A percentile compares a stretch with the other conserved stretches of the same genome.
Conservation (phyloP, 371 early-diverging fungal genomes). For the Choanephora cucurbitarum region DNA sequence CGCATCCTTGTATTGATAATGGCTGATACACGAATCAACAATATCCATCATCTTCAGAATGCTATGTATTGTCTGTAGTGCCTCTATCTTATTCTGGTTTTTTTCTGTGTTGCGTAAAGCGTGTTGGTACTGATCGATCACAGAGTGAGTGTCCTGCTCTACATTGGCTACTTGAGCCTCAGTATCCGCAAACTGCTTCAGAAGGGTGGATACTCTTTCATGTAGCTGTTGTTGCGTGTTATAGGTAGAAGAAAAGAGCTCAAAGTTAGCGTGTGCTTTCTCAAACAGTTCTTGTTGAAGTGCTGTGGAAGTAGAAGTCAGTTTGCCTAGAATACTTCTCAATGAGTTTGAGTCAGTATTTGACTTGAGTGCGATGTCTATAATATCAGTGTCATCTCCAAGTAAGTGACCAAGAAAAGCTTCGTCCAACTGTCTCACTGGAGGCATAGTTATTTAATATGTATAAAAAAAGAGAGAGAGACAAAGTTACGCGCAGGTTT, state of each 20-base stretch:
- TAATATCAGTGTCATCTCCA: constrained; percentile 1
- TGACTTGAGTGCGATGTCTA: constrained; percentile 3
- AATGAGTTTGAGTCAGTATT: constrained; percentile 12
- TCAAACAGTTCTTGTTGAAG: constrained; percentile 21
- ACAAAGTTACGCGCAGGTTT: background rate
- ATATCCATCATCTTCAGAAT: constrained; percentile 6
- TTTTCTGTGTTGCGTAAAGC: constrained; percentile 10
- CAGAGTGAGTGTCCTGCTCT: background rate
- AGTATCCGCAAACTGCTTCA: constrained; percentile 3
- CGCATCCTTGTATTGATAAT: constrained; percentile 5
- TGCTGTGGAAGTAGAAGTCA: constrained; percentile 19
- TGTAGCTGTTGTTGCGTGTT: constrained; percentile 15
- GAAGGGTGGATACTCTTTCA: background rate
- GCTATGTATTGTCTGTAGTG: constrained; percentile 10
- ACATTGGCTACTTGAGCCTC: constrained; percentile 2
- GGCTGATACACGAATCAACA: constrained; percentile 3
- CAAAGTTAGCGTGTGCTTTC: constrained; percentile 15
- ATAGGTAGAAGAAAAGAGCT: constrained; percentile 15
- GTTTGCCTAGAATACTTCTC: constrained; percentile 7
- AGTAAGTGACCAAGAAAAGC: constrained; percentile 21
- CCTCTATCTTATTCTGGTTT: constrained; percentile 19
- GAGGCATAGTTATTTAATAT: constrained; percentile 24
- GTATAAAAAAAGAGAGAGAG: constrained; percentile 1
- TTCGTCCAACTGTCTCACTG: constrained; percentile 20
- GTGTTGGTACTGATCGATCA: constrained; percentile 18